Evolutionary conservation across 192 early-diverging fungal species (phyloP).

Genomic region (Funneliformis mosseae): DNA sequence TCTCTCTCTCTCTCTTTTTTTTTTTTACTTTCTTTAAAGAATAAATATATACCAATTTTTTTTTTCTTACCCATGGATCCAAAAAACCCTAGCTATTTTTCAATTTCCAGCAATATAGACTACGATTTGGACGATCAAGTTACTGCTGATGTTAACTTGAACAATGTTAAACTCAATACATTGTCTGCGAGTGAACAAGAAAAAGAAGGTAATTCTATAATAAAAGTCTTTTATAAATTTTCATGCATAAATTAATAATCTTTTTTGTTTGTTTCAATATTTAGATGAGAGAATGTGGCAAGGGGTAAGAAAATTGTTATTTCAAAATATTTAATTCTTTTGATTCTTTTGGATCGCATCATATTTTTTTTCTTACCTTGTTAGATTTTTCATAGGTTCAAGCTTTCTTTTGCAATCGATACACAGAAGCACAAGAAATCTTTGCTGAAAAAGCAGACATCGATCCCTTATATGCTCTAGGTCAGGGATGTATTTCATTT

Average conservation of each 20-base stretch:
- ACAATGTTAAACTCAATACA: slow-evolving; percentile 37
- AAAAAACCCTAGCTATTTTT: too few relatives aligned
- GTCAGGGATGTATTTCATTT: slow-evolving; percentile 55
- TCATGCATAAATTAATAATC: background rate
- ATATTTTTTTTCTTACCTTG: too few relatives aligned
- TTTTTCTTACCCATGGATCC: too few relatives aligned
- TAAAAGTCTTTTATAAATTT: background rate
- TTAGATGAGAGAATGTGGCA: slow-evolving; percentile 44
- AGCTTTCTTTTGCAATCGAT: slow-evolving; percentile 60
- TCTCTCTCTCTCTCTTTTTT: too few relatives aligned
- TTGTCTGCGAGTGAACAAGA: slow-evolving; percentile 41
- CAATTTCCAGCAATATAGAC: too few relatives aligned
- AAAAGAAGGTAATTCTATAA: slow-evolving; percentile 32
- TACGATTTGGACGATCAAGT: background rate
- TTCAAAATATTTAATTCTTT: background rate
- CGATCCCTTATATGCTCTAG: slow-evolving; percentile 57
- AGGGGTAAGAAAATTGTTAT: slow-evolving; percentile 28
- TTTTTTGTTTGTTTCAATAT: background rate
- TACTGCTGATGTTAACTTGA: background rate
- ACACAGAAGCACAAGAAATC: slow-evolving; percentile 50
- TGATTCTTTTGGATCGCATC: background rate
- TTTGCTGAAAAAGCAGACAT: slow-evolving; percentile 49
- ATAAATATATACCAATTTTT: too few relatives aligned
- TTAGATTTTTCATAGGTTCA: slow-evolving; percentile 26
- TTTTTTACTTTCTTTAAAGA: too few relatives aligned